These are phyloP conservation scores for Metschnikowia corniflorae DNA, from an alignment of 805 yeast genomes.

Conservation along the genomic window DNA sequence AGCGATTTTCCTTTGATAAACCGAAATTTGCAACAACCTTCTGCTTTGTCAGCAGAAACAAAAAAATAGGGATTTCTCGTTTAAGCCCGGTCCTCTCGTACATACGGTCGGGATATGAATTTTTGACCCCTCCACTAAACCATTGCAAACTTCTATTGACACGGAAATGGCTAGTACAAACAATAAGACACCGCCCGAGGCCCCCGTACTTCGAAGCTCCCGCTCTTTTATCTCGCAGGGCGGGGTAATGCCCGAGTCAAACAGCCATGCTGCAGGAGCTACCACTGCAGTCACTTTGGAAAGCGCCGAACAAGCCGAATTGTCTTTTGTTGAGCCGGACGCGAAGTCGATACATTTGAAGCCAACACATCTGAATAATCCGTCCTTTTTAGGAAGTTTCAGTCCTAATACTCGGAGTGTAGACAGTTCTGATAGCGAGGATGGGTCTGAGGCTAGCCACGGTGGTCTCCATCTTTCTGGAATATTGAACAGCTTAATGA, in stretches of 20 bases:
- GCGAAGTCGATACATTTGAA: conserved; percentile 1
- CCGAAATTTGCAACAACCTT: too few relatives aligned
- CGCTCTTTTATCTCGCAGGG: conserved; percentile 5
- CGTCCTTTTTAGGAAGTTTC: conserved; percentile 3
- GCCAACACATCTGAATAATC: conserved; percentile 1
- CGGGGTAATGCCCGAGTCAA: conserved; percentile 2
- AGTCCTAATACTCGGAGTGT: conserved; percentile 8
- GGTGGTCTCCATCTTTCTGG: conserved; percentile 9
- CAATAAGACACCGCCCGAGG: too few relatives aligned
- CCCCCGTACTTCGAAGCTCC: conserved; percentile 6
- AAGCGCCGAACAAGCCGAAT: conserved; percentile 14
- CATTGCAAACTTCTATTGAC: too few relatives aligned
- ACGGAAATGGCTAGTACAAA: too few relatives aligned
- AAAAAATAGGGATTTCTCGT: too few relatives aligned
- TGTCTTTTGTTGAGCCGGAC: conserved; percentile 4
- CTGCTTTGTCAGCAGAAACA: too few relatives aligned
- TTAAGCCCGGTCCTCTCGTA: too few relatives aligned
- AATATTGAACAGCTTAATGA: conserved; percentile 8
- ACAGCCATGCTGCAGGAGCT: conserved; percentile 10
- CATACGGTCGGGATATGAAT: too few relatives aligned
- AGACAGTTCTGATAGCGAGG: conserved; percentile 11
- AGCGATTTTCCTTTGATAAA: too few relatives aligned
- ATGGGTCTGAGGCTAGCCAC: background rate
- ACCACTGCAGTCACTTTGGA: conserved; percentile 17
- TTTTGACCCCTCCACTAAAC: too few relatives aligned